Evolutionary conservation across 2,329 filamentous ascomycete genomes (phyloP).

Genomic region (Fusarium protoensiforme): DNA sequence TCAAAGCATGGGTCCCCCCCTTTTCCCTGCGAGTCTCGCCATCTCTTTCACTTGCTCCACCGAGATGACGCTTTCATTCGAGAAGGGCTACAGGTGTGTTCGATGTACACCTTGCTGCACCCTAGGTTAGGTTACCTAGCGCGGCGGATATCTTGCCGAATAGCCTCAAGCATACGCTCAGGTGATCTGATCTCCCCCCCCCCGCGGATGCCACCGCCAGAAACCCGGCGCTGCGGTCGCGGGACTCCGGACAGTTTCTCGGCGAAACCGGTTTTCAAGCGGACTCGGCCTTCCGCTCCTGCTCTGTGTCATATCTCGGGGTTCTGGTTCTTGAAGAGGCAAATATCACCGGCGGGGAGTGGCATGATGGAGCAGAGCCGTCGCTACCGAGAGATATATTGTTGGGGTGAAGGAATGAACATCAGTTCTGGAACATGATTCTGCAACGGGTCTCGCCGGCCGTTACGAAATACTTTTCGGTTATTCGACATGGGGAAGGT

Average conservation of each 20-base stretch:
- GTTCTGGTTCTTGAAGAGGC: neutral
- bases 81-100: neutral
- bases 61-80: neutral
- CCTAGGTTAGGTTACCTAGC: neutral
- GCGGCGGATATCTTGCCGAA: slow-evolving; percentile 30
- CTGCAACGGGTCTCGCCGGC: neutral
- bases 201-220: slow-evolving; percentile 5
- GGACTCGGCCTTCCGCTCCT: slow-evolving; percentile 24
- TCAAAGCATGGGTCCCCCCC: neutral
- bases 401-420: neutral
- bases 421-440: neutral
- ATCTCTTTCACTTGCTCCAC: neutral
- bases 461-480: slow-evolving; percentile 7
- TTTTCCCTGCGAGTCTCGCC: neutral
- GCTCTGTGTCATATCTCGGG: neutral
- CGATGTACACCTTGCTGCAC: neutral
- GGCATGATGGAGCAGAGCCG: neutral
- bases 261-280: slow-evolving; percentile 9
- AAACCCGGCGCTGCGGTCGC: neutral
- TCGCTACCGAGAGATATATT: neutral
- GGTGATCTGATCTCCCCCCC: slow-evolving; percentile 26
- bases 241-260: slow-evolving; percentile 17
- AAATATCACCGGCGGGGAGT: neutral
- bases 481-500: slow-evolving; percentile 20
- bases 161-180: slow-evolving; percentile 5